A percentile compares a stretch with the other conserved stretches of the same genome.
These are phyloP conservation scores for Cystobasidium sp. DNA, from an alignment of 1,284 basidiomycete species.

Conservation along the genomic window DNA sequence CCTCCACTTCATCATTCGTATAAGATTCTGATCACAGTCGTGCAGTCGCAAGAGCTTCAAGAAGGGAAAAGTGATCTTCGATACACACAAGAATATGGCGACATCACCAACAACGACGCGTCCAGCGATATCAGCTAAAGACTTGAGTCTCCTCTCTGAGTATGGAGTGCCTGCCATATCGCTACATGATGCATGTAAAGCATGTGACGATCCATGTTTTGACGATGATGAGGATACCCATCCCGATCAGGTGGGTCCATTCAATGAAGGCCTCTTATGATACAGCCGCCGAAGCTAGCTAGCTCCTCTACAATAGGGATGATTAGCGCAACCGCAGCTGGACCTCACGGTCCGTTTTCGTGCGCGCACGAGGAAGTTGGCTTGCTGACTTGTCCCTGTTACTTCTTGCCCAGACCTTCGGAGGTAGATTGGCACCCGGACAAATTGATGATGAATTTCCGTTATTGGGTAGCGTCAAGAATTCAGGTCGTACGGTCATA, in stretches of 20 bases:
- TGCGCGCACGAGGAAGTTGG: too few relatives aligned
- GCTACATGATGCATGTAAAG: constrained; percentile 40
- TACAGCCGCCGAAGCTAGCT: neutral
- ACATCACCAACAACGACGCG: neutral
- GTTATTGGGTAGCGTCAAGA: constrained; percentile 78
- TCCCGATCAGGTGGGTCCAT: constrained; percentile 29
- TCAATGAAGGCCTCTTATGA: neutral
- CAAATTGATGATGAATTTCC: constrained; percentile 47
- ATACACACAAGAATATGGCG: neutral
- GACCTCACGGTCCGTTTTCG: too few relatives aligned
- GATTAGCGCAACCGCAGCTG: neutral
- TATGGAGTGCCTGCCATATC: constrained; percentile 32
- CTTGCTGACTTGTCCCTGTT: neutral
- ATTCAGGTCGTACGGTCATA: constrained; percentile 69
- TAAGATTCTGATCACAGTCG: too few relatives aligned
- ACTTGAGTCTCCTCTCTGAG: constrained; percentile 16
- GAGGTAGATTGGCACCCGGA: constrained; percentile 15
- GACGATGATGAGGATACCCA: constrained; percentile 20
- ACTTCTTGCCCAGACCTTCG: constrained; percentile 10
- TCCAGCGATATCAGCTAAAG: constrained; percentile 9
- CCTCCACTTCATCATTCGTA: too few relatives aligned
- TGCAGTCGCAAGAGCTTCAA: neutral
- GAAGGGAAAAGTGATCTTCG: neutral
- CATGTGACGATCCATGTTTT: constrained; percentile 43
- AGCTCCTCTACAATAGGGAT: neutral